Evolutionary conservation across 495 filamentous ascomycete genomes (phyloP).

Genomic region (Daldinia childiae): DNA sequence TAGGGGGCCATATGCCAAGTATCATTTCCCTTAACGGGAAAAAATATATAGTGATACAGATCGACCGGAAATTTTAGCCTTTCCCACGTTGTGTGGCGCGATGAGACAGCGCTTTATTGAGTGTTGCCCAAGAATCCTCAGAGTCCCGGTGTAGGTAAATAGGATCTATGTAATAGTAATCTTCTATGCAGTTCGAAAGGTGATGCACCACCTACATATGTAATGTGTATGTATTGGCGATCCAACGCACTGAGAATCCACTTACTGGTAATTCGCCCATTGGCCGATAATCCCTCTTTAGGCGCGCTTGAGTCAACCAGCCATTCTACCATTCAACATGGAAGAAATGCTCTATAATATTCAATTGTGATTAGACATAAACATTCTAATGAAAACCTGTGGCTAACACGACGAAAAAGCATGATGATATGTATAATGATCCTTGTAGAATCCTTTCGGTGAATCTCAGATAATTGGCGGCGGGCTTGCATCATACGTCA

Average conservation of each 20-base stretch:
- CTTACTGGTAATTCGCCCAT: slow-evolving; percentile 16
- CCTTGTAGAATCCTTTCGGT: slow-evolving; percentile 9
- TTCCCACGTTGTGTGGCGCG: slow-evolving; percentile 12
- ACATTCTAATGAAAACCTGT: neutral
- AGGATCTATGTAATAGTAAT: neutral
- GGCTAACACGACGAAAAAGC: slow-evolving; percentile 2
- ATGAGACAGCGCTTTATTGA: neutral
- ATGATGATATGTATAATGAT: neutral
- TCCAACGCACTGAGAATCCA: neutral
- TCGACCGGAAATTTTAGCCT: slow-evolving; percentile 32
- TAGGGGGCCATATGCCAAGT: neutral
- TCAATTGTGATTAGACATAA: neutral
- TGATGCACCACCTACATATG: slow-evolving; percentile 1
- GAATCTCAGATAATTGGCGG: slow-evolving; percentile 19
- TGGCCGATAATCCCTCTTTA: slow-evolving; percentile 1
- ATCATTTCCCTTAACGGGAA: neutral
- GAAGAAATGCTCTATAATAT: neutral
- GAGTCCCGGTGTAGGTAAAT: neutral
- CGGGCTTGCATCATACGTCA: neutral
- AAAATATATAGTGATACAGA: slow-evolving; percentile 23
- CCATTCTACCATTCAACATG: no score
- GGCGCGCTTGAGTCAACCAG: neutral
- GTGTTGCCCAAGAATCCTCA: neutral
- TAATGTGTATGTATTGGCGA: neutral
- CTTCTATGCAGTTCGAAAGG: slow-evolving; percentile 8